Conservation (phyloP, 1,284 basidiomycete species). For the Sutorius eximius region DNA sequence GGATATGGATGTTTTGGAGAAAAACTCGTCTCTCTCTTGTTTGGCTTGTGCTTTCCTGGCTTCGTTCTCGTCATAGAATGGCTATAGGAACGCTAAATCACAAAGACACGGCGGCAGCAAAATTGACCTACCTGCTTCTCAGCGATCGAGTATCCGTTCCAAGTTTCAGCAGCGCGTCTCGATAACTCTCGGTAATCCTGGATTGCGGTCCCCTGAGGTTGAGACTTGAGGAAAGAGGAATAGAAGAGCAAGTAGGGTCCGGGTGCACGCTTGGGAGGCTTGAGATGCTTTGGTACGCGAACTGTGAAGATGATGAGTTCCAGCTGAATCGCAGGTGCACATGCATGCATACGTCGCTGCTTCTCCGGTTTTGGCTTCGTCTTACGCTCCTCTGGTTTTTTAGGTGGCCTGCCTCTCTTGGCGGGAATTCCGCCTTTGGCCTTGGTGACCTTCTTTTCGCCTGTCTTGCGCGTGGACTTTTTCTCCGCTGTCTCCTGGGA, state of each 20-base stretch:
- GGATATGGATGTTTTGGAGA: constrained; percentile 12
- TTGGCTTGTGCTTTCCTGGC: constrained; percentile 15
- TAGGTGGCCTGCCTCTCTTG: constrained; percentile 15
- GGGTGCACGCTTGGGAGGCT: constrained; percentile 30
- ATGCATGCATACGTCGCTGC: constrained; percentile 6
- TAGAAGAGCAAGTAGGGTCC: constrained; percentile 27
- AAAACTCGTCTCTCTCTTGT: constrained; percentile 25
- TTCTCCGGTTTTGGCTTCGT: constrained; percentile 5
- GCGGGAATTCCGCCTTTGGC: neutral
- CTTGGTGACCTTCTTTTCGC: neutral
- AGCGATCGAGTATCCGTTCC: constrained; percentile 23
- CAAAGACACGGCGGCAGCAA: neutral
- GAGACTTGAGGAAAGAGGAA: constrained; percentile 15
- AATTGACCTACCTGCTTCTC: constrained; percentile 29
- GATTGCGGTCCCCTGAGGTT: neutral
- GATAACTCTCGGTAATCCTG: constrained; percentile 2
- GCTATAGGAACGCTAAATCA: constrained; percentile 11
- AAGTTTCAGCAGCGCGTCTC: constrained; percentile 23
- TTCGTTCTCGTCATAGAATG: constrained; percentile 30
- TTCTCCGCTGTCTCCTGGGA: neutral
- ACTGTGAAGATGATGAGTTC: constrained; percentile 8
- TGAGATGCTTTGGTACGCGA: constrained; percentile 20
- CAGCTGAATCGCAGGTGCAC: neutral
- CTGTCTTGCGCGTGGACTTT: constrained; percentile 1
- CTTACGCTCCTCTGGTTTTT: constrained; percentile 1